Evolutionary conservation across 106 monocot species (phyloP).

Genomic region (Triglochin maritima): DNA sequence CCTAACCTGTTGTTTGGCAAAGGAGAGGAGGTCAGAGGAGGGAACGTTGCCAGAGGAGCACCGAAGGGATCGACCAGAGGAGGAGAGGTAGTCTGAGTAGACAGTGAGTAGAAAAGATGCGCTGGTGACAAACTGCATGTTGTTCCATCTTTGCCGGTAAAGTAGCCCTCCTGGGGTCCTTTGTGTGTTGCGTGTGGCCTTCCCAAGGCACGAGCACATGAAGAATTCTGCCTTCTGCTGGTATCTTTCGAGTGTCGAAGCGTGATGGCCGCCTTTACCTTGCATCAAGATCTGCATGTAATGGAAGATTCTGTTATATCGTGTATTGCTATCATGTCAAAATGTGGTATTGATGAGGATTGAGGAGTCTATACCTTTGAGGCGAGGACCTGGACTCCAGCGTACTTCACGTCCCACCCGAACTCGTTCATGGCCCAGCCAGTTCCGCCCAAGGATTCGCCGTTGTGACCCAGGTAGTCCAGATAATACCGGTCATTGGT

Average conservation of each 20-base stretch:
- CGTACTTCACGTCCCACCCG: slow-evolving; percentile 97
- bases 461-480: slow-evolving; percentile 63
- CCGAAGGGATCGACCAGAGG: slow-evolving; percentile 22
- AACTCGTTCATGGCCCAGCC: slow-evolving; percentile 87
- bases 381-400: slow-evolving; percentile 73
- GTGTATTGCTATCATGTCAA: not conserved
- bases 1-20: slow-evolving; percentile 58
- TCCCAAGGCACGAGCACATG: slow-evolving; percentile 80
- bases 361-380: slow-evolving; percentile 41
- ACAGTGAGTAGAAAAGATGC: slow-evolving; percentile 74
- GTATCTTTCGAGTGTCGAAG: slow-evolving; percentile 43
- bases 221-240: slow-evolving; percentile 71
- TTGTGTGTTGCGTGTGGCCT: slow-evolving; percentile 43
- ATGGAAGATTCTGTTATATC: not conserved
- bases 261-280: slow-evolving; percentile 48
- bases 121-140: slow-evolving; percentile 84
- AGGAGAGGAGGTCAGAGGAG: slow-evolving; percentile 48
- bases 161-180: slow-evolving; percentile 84
- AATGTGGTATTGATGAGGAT: not conserved
- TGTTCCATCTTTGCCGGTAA: slow-evolving; percentile 89
- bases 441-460: slow-evolving; percentile 65
- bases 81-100: slow-evolving; percentile 81
- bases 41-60: slow-evolving; percentile 45
- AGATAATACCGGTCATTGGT: slow-evolving; percentile 58
- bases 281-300: slow-evolving; percentile 50